Base-by-base conservation (phyloP, 352 stramenopile genomes). In the Globisporangium nodosum region DNA sequence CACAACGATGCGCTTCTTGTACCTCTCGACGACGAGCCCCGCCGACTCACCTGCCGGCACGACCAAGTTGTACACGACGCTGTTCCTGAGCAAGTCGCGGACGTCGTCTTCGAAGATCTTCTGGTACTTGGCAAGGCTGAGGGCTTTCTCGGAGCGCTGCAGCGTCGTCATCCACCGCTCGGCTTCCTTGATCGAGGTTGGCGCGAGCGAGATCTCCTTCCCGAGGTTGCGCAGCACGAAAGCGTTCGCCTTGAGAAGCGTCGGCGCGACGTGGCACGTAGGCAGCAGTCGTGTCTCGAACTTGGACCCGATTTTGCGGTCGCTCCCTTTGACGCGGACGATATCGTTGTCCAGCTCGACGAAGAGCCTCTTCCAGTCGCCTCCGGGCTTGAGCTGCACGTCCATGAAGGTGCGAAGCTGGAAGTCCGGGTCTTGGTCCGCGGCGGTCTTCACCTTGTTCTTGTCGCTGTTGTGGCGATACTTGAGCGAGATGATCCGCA, bases 401-500 rank as follows among this genome's bases (percentile, higher is more conserved):
- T 87, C 70, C 39, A 88, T 74, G 49, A 85, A 85, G n/a, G 69
- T 68, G 11, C 78, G 72, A 11, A 87, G 62, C 16, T 81, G 73
- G 11, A 70, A 48, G 24, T 37, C 56, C 0, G 33, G 13, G 21
- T 69, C 54, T 5, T 42, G 48, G 0, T 21, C 13, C 9, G 24
- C 58, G 18, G 16, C 21, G 15, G 11, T 50, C 40, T 40, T 63
- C 18, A 47, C 64, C 33, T 42, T 66, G 52, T 53, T 45, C 62
- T 27, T 64, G 57, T 20, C 55, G 9, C 58, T 43, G 16, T 81
- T 85, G 49, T 76, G 65, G 39, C 72, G 80, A 40, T 87, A 85
- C 43, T 90, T 88, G 12, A 90, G 55, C 3, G 72, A 58, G 46
- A 88, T 81, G 52, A 90, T 83, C 33, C 81, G 76, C 65, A 87